A percentile compares a stretch with the other conserved stretches of the same genome.
Evolutionary conservation across 2,329 filamentous ascomycete genomes (phyloP).

Genomic region (Hymenoscyphus scutula): DNA sequence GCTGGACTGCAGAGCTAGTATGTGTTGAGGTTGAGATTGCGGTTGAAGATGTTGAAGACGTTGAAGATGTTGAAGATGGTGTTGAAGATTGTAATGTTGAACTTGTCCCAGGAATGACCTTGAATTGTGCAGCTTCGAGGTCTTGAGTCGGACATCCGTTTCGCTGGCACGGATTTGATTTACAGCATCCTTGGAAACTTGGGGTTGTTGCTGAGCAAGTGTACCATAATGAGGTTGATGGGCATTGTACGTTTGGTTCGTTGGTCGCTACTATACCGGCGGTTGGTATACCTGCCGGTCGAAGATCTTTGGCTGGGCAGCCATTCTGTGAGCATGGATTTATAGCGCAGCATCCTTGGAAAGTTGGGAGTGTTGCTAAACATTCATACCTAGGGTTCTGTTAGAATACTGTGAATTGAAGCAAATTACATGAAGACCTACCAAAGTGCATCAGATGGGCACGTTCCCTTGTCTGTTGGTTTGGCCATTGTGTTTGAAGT

Average conservation of each 20-base stretch:
- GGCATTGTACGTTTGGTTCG: background rate
- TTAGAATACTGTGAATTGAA: background rate
- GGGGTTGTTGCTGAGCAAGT: background rate
- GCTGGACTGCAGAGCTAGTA: background rate
- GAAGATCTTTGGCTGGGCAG: slow-evolving; percentile 20
- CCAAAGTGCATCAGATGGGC: slow-evolving; percentile 1
- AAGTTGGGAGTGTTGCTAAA: slow-evolving; percentile 15
- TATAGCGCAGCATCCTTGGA: slow-evolving; percentile 22
- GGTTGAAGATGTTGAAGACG: background rate
- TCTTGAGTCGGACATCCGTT: slow-evolving; percentile 2
- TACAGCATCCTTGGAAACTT: background rate
- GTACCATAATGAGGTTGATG: background rate
- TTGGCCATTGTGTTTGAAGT: background rate
- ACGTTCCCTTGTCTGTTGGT: slow-evolving; percentile 7
- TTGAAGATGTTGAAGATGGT: background rate
- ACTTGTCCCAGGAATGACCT: slow-evolving; percentile 6
- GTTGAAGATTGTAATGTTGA: background rate
- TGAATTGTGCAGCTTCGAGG: slow-evolving; percentile 9
- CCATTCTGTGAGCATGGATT: slow-evolving; percentile 21
- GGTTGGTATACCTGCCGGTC: slow-evolving; percentile 17
- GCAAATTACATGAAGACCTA: background rate
- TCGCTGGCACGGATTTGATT: slow-evolving; percentile 1
- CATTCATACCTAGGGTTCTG: slow-evolving; percentile 34
- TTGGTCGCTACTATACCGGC: background rate
- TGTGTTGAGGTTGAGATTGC: background rate